Percentiles rank a stretch among this genome's conserved stretches.
These are phyloP conservation scores for Cladosporium cucumerinum DNA, from an alignment of 2,329 filamentous ascomycete genomes.

Conservation along the genomic window DNA sequence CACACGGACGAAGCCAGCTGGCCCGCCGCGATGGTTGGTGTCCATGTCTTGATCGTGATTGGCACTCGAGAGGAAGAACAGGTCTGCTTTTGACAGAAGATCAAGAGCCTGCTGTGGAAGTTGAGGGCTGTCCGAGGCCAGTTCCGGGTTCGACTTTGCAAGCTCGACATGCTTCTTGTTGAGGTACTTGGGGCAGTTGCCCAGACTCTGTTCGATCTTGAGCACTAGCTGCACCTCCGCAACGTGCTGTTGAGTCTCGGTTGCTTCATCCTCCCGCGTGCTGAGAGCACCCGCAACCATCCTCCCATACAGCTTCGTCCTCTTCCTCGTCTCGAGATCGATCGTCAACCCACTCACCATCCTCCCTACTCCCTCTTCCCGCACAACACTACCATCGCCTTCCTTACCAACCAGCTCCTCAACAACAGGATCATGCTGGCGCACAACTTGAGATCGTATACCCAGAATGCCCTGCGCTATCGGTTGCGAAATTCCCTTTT, in stretches of 20 bases:
- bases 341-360: conserved; percentile 62
- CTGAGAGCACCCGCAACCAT: conserved; percentile 62
- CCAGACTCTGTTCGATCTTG: conserved; percentile 66
- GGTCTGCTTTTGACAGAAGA: conserved; percentile 63
- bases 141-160: conserved; percentile 51
- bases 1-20: conserved; percentile 69
- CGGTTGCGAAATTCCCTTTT: conserved; percentile 62
- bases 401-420: conserved; percentile 55
- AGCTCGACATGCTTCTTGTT: conserved; percentile 66
- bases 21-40: conserved; percentile 75
- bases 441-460: conserved; percentile 60
- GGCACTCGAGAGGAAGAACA: conserved; percentile 73
- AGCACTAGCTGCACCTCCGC: conserved; percentile 59
- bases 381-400: conserved; percentile 44
- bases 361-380: conserved; percentile 41
- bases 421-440: conserved; percentile 66
- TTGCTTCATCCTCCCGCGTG: conserved; percentile 33
- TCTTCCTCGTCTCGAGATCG: conserved; percentile 63
- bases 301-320: conserved; percentile 70
- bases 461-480: conserved; percentile 63
- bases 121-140: conserved; percentile 47
- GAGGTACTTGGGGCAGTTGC: conserved; percentile 85
- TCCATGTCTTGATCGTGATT: conserved; percentile 68
- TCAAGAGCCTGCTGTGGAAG: conserved; percentile 55
- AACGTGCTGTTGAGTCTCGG: conserved; percentile 28